Evolutionary conservation across 192 early-diverging fungal species (phyloP).

Genomic region (Phycomyces blakesleeanus): DNA sequence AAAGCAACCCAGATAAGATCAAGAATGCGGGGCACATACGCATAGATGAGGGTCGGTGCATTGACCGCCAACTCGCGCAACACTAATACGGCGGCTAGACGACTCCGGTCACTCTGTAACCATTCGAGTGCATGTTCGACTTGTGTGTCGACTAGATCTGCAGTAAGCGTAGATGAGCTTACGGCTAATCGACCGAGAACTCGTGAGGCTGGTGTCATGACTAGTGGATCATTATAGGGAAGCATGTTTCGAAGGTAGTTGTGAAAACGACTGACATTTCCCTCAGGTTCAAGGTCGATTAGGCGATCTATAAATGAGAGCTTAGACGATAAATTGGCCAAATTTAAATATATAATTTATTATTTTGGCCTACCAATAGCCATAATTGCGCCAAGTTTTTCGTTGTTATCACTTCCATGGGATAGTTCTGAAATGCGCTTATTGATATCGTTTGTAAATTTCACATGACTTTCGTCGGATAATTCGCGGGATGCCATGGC

Average conservation of each 20-base stretch:
- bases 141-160: slow-evolving; percentile 82
- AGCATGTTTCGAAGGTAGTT: slow-evolving; percentile 79
- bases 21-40: slow-evolving; percentile 76
- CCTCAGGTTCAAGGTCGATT: slow-evolving; percentile 79
- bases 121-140: slow-evolving; percentile 81
- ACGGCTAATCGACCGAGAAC: slow-evolving; percentile 72
- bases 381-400: slow-evolving; percentile 78
- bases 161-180: slow-evolving; percentile 62
- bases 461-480: slow-evolving; percentile 65
- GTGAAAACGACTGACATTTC: slow-evolving; percentile 76
- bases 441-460: slow-evolving; percentile 79
- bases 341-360: background rate
- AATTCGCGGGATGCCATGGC: slow-evolving; percentile 50
- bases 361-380: slow-evolving; percentile 61
- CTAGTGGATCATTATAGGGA: slow-evolving; percentile 66
- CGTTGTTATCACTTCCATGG: slow-evolving; percentile 66
- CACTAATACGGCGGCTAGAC: slow-evolving; percentile 81
- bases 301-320: slow-evolving; percentile 57
- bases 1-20: slow-evolving; percentile 83
- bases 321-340: background rate
- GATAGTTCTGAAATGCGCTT: slow-evolving; percentile 77
- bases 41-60: slow-evolving; percentile 79
- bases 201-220: slow-evolving; percentile 68
- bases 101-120: slow-evolving; percentile 74
- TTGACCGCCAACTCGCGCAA: slow-evolving; percentile 69